Base-by-base conservation (phyloP, 371 early-diverging fungal species). In the Thermomucor indicae-seudaticae region DNA sequence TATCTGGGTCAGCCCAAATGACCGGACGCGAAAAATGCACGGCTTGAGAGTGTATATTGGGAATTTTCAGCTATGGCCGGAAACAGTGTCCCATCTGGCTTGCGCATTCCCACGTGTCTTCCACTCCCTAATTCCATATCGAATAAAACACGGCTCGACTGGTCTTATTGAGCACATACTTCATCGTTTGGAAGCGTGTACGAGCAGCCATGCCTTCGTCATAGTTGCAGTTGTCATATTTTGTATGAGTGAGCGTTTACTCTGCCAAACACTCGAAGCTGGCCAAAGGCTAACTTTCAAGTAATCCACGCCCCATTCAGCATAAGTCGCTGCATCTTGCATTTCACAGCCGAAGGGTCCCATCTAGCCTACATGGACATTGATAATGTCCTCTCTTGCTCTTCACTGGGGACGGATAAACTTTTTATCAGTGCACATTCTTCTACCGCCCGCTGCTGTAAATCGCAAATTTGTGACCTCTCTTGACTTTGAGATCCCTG, bases 111-210 rank as follows among this genome's bases (percentile, higher is more conserved):
- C 75, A 75, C 3, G 66, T 46, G 29, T 58, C 50, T 49, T 53
- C 54, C 39, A 40, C 60, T n/a, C 77, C 72, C 76, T 72, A 72
- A 10, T 65, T 61, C 52, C 73, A 70, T 1, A 76, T 41, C 4
- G 67, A 64, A 51, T 62, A 73, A 38, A 61, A 57, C 6, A 76
- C 68, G n/a, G 59, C 65, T 16, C 77, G 43, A 1, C 70, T 67
- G 8, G 73, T 70, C n/a, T 56, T 55, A 19, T 66, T 60, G 44
- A 76, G 39, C 16, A 73, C 77, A 32, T 68, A 63, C n/a, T 63
- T 40, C 65, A 76, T 62, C 11, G 20, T 27, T 17, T 40, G 41
- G 43, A 51, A 53, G 25, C 55, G 35, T 32, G 30, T 24, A 28
- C 30, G 46, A 4, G 45, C 54, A 29, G 48, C 19, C 11, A 51